Evolutionary conservation across 1,284 basidiomycete genomes (phyloP), one percentile per base, ranked within the genome.

Genomic region (Trametes pubescens): DNA sequence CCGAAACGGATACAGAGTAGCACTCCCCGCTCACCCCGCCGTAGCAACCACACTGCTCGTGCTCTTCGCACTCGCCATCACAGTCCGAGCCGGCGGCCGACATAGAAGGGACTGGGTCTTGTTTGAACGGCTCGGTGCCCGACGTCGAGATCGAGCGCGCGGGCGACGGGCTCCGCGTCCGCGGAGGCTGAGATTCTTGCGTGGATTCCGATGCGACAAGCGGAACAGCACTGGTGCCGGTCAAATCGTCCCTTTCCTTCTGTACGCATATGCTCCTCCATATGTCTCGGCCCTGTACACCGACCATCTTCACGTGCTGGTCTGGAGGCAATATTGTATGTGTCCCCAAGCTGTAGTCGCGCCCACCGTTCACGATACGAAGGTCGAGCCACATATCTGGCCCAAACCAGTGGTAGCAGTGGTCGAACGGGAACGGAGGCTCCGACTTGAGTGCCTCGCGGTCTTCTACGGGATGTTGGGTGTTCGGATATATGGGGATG

Each of bases 331-430:
- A 9, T 8, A 18, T n/a, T 21, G 44, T 29, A 24, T 7, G 11
- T 4, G 2, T 46, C 22, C 18, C 22, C n/a, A 11, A 3, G 14
- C 26, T 4, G 37, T 48, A 46, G 32, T 56, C 37, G 24, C 34
- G 48, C 2, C 55, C 55, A 18, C 48, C 34, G 46, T 55, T 49
- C 21, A 29, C 22, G 21, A 64, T 34, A 21, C 62, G 62, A 18
- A 65, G 32, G 4, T 62, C 52, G 18, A 59, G 46, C 29, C 38
- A 21, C 29, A 51, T 26, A 35, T 61, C 56, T 13, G 24, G 4
- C 2, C 48, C 35, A 22, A 59, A 34, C 65, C 65, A 66, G 48
- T 66, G 61, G 51, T 51, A 60, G 35, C 61, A 64, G 48, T 66
- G 61, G 9, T 40, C 24, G 55, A 64, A 56, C 34, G 65, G 62